phyloP scores from a whole-genome alignment of 257 asterid species.

The Nicotiana otophora region DNA sequence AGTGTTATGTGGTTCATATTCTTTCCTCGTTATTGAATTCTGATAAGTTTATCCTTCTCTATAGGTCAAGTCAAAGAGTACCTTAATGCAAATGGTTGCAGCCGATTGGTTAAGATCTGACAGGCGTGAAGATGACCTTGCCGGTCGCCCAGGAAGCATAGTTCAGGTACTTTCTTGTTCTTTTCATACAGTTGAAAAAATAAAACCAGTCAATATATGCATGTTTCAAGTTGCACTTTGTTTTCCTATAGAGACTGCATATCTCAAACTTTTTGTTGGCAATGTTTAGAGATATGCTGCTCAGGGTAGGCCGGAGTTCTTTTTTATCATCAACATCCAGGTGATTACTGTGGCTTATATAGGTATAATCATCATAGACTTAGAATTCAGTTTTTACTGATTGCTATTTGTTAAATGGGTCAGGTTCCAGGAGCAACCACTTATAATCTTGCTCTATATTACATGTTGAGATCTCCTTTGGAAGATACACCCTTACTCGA shows the following conservation, averaged over 20 bases:
- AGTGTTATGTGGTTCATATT: neutral
- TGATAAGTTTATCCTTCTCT: neutral
- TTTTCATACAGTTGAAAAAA: neutral
- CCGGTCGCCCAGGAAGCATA: slow-evolving; percentile 60
- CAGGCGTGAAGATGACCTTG: slow-evolving; percentile 70
- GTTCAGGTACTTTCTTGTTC: slow-evolving; percentile 47
- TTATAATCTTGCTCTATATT: slow-evolving; percentile 58
- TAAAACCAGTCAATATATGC: neutral
- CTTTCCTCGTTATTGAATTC: slow-evolving; percentile 6
- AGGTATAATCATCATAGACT: neutral
- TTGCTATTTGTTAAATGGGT: neutral
- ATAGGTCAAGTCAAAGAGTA: slow-evolving; percentile 62
- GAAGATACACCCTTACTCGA: slow-evolving; percentile 63
- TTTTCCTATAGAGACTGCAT: neutral
- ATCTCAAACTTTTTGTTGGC: slow-evolving; percentile 8
- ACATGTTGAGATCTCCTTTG: slow-evolving; percentile 60
- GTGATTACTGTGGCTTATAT: slow-evolving; percentile 21
- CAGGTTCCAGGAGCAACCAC: slow-evolving; percentile 72
- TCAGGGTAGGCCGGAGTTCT: slow-evolving; percentile 60
- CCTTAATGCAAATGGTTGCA: slow-evolving; percentile 67
- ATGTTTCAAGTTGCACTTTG: neutral
- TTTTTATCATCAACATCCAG: slow-evolving; percentile 62
- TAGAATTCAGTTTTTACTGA: neutral
- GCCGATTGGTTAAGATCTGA: slow-evolving; percentile 84
- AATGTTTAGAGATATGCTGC: slow-evolving; percentile 57